phyloP scores from a whole-genome alignment of 1,139 yeast genomes.

The Oligophagozyma castellii region DNA sequence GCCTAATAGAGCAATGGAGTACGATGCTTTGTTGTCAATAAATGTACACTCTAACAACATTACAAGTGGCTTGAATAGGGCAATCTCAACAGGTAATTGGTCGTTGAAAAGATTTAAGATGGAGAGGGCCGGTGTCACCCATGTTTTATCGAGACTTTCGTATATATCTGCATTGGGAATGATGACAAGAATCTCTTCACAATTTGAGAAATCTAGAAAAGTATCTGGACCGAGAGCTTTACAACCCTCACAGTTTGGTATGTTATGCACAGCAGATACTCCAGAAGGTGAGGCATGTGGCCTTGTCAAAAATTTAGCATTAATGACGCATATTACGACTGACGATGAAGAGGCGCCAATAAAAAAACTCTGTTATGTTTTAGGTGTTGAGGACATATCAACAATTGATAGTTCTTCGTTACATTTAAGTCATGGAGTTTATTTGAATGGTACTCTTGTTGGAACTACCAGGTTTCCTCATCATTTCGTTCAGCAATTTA shows the following conservation, averaged over 20 bases:
- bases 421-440: constrained; percentile 73
- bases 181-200: constrained; percentile 99
- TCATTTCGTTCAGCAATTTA: constrained; percentile 64
- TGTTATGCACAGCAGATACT: constrained; percentile 97
- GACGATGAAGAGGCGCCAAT: constrained; percentile 95
- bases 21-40: constrained; percentile 81
- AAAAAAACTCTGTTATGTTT: constrained; percentile 54
- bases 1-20: constrained; percentile 89
- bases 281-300: constrained; percentile 99
- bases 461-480: constrained; percentile 84
- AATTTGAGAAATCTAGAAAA: constrained; percentile 92
- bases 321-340: constrained; percentile 97
- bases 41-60: constrained; percentile 86
- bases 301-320: constrained; percentile 84
- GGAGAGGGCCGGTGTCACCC: constrained; percentile 99
- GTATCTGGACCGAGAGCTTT: constrained; percentile 98
- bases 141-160: constrained; percentile 78
- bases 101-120: constrained; percentile 95
- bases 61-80: constrained; percentile 88
- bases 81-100: constrained; percentile 98
- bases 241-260: constrained; percentile 98
- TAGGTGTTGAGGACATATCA: constrained; percentile 83
- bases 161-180: constrained; percentile 93
- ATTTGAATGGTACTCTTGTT: constrained; percentile 82
- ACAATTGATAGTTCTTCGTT: constrained; percentile 74